Evolutionary conservation across 257 asterid genomes (phyloP), one percentile per base, ranked within the genome.

Genomic region (Buddleja alternifolia): DNA sequence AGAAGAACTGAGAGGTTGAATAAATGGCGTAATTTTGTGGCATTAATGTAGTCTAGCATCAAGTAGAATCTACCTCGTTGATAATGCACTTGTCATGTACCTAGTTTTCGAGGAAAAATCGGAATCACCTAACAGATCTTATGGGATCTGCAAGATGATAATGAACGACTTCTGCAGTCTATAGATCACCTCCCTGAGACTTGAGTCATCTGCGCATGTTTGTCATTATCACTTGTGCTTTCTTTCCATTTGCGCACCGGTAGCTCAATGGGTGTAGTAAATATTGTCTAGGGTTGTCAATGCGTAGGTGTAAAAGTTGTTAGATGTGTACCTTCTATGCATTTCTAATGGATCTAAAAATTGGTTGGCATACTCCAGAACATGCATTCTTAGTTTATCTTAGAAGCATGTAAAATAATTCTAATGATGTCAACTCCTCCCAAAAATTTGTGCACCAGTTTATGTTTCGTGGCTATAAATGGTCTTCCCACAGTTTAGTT

Each of bases 271-370:
- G 52, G 46, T 2, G 34, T 21, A 37, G 21, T 71, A 54, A 9
- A 39, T 37, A 36, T 36, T 34, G 6, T 23, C 39, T 71, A 32
- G 19, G 50, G 17, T 44, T 46, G 32, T 70, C 50, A 10, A 16
- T 39, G 39, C 62, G 50, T 15, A 5, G 14, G 8, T 15, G n/a
- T 29, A 39, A 44, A 44, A 3, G 20, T 16, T 21, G 17, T 46
- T 25, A 34, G 11, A 29, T 58, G 44, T 51, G 9, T 23, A 24
- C 53, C 48, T 51, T 60, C 51, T 58, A 20, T 9, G 44, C 11
- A 55, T 61, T n/a, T 57, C 21, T 56, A 24, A 23, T 57, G 56
- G 68, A 48, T 50, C 41, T 34, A 36, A 59, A 39, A 14, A 39
- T 39, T 39, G 8, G 40, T 46, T 58, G 56, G 56, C 50, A 19